Evolutionary conservation across 306 rosid genomes (phyloP), one percentile per base, ranked within the genome.

Genomic region (Urtica urens): DNA sequence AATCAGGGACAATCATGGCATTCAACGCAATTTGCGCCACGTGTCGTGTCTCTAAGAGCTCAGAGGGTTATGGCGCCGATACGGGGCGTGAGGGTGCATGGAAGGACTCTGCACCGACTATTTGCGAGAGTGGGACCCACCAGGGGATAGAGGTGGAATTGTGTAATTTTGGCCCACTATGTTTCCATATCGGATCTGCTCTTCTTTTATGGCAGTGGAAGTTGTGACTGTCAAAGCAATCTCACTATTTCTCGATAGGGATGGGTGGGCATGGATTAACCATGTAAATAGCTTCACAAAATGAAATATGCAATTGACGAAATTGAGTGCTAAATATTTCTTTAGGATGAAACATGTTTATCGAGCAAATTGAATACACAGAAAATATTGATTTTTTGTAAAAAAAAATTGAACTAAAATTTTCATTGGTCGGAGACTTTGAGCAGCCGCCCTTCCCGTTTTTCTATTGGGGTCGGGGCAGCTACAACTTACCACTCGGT

Each of bases 51-150:
- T 15, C 0, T 3, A n/a, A n/a, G 13, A 15, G 6, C 24, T 3
- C 17, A 25, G 41, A 14, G 40, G n/a, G 11, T n/a, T 10, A 19
- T 15, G 16, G 26, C 16, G 3, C 46, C 19, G 26, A 10, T 15
- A 14, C 18, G 11, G 22, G 22, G 54, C 66, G 54, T 9, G 59
- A 11, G 15, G 23, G 56, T 37, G 43, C 42, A 42, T 21, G 42
- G 22, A 31, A 29, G 3, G 51, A 13, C 34, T 6, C 8, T 2
- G 39, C 56, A 59, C 76, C 64, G 67, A 43, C 60, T 56, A 2
- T 0, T 7, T 38, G 55, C 52, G 26, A 2, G 3, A 0, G n/a
- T 38, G 55, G 58, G 34, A 2, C 55, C 50, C 47, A 18, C 9
- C 2, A 6, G 19, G 5, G 56, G 56, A 17, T 6, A 49, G 47